Conservation (phyloP, 2,329 filamentous ascomycete species). For the Pseudomassariella vexata region DNA sequence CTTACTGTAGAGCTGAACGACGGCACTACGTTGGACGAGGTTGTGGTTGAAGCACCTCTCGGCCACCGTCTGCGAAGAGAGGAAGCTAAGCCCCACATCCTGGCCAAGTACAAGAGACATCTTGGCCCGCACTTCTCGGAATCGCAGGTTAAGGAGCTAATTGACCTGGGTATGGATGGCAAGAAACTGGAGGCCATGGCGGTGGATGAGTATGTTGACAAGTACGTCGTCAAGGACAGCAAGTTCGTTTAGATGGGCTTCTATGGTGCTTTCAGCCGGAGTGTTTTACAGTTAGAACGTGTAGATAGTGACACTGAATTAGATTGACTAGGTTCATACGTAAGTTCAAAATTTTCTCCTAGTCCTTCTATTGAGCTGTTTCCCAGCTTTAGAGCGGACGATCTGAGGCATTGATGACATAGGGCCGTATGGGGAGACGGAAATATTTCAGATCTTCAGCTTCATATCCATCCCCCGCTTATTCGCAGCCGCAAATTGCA, state of each 20-base stretch:
- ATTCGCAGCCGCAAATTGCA: conserved; percentile 29
- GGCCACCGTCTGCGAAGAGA: conserved; percentile 87
- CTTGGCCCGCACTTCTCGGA: conserved; percentile 76
- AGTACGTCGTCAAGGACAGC: conserved; percentile 53
- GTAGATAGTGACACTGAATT: no score
- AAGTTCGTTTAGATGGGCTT: conserved; percentile 40
- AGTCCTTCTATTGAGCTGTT: no score
- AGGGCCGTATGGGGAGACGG: no score
- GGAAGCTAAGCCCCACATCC: conserved; percentile 95
- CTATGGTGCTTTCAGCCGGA: neutral
- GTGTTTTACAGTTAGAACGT: no score
- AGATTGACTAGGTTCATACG: no score
- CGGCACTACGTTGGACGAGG: conserved; percentile 84
- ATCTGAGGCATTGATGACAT: no score
- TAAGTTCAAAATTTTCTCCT: no score
- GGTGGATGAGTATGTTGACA: conserved; percentile 89
- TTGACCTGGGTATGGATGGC: conserved; percentile 71
- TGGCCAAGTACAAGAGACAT: conserved; percentile 93
- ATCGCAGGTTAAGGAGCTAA: conserved; percentile 72
- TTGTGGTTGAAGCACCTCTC: conserved; percentile 88
- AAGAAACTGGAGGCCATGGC: conserved; percentile 73
- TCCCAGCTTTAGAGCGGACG: no score
- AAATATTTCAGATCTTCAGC: neutral
- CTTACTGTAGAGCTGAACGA: conserved; percentile 93
- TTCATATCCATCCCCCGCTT: neutral